Conservation (phyloP, 805 yeast species). For the Spathaspora gorwiae region DNA sequence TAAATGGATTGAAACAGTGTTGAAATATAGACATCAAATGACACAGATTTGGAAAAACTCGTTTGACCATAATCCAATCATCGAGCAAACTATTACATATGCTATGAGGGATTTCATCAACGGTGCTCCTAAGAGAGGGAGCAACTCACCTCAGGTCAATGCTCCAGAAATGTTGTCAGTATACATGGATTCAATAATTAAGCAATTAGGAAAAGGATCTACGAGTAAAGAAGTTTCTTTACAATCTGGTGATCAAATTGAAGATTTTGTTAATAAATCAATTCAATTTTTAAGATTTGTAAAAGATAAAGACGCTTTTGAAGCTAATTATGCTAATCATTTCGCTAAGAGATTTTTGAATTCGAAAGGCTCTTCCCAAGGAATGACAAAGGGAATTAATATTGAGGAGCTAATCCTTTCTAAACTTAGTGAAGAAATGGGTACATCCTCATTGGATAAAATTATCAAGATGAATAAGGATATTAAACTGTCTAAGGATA, state of each 20-base stretch:
- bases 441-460: constrained; percentile 72
- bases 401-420: constrained; percentile 66
- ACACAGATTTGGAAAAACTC: constrained; percentile 44
- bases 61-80: constrained; percentile 44
- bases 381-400: constrained; percentile 38
- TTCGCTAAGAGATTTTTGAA: constrained; percentile 69
- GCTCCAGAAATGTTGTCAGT: constrained; percentile 38
- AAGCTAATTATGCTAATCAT: constrained; percentile 78
- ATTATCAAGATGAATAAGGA: constrained; percentile 87
- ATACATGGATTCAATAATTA: constrained; percentile 37
- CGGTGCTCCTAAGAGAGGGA: constrained; percentile 34
- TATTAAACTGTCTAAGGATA: constrained; percentile 45
- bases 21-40: constrained; percentile 49
- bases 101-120: constrained; percentile 64
- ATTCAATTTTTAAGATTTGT: constrained; percentile 62
- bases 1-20: constrained; percentile 60
- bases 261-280: constrained; percentile 47
- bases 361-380: constrained; percentile 22
- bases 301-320: constrained; percentile 82
- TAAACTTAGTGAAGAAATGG: constrained; percentile 69
- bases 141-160: constrained; percentile 14
- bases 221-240: constrained; percentile 5
- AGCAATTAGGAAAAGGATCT: constrained; percentile 26
- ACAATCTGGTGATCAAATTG: constrained; percentile 18
- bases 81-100: constrained; percentile 53